phyloP scores from a whole-genome alignment of 2,329 filamentous ascomycete species.

The Lecanosticta acicola region DNA sequence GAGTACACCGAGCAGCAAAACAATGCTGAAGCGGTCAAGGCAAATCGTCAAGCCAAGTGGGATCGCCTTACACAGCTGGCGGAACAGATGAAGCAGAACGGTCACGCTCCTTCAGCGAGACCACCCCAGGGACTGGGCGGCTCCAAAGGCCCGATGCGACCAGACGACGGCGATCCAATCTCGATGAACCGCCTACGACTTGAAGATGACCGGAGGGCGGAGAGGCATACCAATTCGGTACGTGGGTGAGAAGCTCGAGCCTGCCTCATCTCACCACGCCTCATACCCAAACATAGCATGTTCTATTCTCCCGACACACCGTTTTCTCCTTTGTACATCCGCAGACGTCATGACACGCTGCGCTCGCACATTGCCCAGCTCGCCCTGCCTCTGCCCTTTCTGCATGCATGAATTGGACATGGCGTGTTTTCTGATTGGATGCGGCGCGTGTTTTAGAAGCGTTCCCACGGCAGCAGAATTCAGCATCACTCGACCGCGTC shows the following conservation, averaged over 20 bases:
- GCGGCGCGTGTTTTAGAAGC: constrained; percentile 20
- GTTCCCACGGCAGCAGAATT: constrained; percentile 20
- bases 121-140: constrained; percentile 33
- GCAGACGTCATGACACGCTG: too few relatives aligned
- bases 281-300: constrained; percentile 9
- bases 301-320: neutral
- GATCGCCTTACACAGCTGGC: constrained; percentile 77
- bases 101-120: constrained; percentile 23
- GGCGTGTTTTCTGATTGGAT: constrained; percentile 23
- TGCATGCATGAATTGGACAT: constrained; percentile 13
- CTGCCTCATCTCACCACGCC: constrained; percentile 16
- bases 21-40: constrained; percentile 77
- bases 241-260: constrained; percentile 28
- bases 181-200: constrained; percentile 84
- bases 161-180: constrained; percentile 72
- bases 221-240: constrained; percentile 34
- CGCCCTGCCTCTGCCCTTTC: constrained; percentile 2
- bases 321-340: constrained; percentile 16
- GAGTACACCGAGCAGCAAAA: constrained; percentile 97
- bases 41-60: constrained; percentile 80
- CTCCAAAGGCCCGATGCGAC: constrained; percentile 33
- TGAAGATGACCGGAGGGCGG: constrained; percentile 65
- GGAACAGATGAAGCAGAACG: constrained; percentile 40
- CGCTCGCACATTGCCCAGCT: neutral
- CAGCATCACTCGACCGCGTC: constrained; percentile 12